Evolutionary conservation across 2,329 filamentous ascomycete species (phyloP).

Genomic region (Phialocephala subalpina): DNA sequence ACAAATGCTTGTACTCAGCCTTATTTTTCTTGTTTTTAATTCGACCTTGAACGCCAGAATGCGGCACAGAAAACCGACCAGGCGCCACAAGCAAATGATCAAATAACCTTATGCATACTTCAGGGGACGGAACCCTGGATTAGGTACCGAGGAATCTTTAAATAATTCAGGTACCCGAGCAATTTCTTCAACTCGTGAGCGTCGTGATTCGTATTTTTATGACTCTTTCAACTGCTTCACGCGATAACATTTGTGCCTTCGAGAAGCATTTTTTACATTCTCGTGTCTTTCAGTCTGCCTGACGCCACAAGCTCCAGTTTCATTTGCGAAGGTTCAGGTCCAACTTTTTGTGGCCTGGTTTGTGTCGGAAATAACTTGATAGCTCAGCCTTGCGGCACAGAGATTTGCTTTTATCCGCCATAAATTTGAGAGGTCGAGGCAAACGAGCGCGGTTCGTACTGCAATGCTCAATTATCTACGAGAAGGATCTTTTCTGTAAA

Average conservation of each 20-base stretch:
- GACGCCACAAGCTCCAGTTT: background rate
- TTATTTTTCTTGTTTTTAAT: too few species aligned
- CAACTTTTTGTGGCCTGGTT: background rate
- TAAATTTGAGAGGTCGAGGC: background rate
- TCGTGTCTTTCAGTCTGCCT: background rate
- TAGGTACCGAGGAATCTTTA: background rate
- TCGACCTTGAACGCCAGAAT: background rate
- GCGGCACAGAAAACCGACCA: background rate
- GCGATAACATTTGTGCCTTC: background rate
- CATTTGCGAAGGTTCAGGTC: background rate
- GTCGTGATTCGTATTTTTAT: background rate
- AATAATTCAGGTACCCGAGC: background rate
- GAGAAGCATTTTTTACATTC: background rate
- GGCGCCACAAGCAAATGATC: background rate
- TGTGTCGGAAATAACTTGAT: background rate
- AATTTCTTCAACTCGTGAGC: background rate
- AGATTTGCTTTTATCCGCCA: background rate
- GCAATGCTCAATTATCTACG: too few species aligned
- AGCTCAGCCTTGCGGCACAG: slow-evolving; percentile 3
- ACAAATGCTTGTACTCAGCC: background rate
- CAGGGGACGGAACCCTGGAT: background rate
- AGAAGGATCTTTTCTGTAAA: too few species aligned
- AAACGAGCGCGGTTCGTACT: background rate
- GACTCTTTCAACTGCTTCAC: background rate
- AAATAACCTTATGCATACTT: background rate